Evolutionary conservation across 2,329 filamentous ascomycete genomes (phyloP).

Genomic region (Aspergillus sp.): DNA sequence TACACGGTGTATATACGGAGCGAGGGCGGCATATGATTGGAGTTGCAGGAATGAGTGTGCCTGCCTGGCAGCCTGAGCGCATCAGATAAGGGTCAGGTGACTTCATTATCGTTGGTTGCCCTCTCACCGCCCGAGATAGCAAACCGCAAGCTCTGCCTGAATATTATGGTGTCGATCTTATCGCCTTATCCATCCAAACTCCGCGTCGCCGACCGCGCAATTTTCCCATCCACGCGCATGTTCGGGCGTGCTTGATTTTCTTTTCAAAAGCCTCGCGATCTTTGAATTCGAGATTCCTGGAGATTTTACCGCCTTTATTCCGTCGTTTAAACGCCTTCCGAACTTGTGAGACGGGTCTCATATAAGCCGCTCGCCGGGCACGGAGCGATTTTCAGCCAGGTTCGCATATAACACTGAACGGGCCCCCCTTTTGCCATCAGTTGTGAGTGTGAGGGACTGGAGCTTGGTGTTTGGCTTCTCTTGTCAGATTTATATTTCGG

Average conservation of each 20-base stretch:
- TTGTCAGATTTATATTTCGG: background rate
- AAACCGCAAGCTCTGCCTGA: background rate
- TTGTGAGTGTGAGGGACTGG: background rate
- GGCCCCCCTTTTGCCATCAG: background rate
- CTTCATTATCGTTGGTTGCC: background rate
- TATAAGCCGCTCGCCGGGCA: background rate
- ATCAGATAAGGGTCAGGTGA: background rate
- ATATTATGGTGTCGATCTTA: background rate
- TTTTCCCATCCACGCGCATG: slow-evolving; percentile 7
- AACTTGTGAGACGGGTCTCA: background rate
- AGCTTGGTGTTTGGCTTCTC: background rate
- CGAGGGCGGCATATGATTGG: too few species aligned
- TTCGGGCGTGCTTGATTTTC: background rate
- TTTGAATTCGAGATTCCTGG: background rate
- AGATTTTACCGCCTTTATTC: background rate
- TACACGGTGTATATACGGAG: background rate
- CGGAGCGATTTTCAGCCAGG: background rate
- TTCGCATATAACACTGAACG: background rate
- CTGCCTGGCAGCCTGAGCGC: background rate
- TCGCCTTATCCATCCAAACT: slow-evolving; percentile 4
- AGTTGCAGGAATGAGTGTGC: background rate
- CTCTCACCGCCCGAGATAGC: slow-evolving; percentile 3
- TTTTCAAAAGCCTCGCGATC: background rate
- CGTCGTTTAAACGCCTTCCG: background rate
- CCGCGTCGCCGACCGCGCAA: slow-evolving; percentile 15